A percentile compares a stretch with the other conserved stretches of the same genome.
Evolutionary conservation across 1,284 basidiomycete species (phyloP).

Genomic region (Xerocomus tenax): DNA sequence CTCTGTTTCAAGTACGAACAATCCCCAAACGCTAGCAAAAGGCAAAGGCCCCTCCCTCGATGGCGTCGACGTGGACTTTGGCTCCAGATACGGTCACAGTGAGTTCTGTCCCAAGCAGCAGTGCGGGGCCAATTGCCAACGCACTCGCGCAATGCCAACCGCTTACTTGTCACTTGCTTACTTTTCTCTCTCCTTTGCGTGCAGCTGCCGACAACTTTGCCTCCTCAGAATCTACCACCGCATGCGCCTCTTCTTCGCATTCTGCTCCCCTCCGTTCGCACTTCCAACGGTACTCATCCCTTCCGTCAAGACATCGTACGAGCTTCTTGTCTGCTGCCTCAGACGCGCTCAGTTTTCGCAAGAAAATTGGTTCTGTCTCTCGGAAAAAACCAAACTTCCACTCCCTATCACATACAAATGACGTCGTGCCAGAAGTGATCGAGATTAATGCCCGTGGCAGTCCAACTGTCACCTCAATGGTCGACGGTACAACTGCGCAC

Average conservation of each 20-base stretch:
- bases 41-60: slow-evolving; percentile 15
- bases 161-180: background rate
- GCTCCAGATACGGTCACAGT: slow-evolving; percentile 9
- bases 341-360: slow-evolving; percentile 44
- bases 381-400: slow-evolving; percentile 34
- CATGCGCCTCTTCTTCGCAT: slow-evolving; percentile 10
- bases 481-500: slow-evolving; percentile 15
- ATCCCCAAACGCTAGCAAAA: background rate
- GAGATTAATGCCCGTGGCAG: slow-evolving; percentile 50
- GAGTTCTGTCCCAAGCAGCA: slow-evolving; percentile 1
- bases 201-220: slow-evolving; percentile 17
- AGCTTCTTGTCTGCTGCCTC: slow-evolving; percentile 52
- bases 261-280: background rate
- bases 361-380: slow-evolving; percentile 37
- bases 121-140: background rate
- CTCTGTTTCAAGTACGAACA: slow-evolving; percentile 1
- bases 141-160: background rate
- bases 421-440: slow-evolving; percentile 59
- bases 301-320: slow-evolving; percentile 30
- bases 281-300: slow-evolving; percentile 6
- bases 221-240: slow-evolving; percentile 14
- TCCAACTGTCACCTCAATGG: slow-evolving; percentile 25
- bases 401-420: slow-evolving; percentile 20
- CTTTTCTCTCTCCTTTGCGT: background rate
- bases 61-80: slow-evolving; percentile 3